Conservation (phyloP, 2,329 filamentous ascomycete species). For the Phaeoacremonium minimum region DNA sequence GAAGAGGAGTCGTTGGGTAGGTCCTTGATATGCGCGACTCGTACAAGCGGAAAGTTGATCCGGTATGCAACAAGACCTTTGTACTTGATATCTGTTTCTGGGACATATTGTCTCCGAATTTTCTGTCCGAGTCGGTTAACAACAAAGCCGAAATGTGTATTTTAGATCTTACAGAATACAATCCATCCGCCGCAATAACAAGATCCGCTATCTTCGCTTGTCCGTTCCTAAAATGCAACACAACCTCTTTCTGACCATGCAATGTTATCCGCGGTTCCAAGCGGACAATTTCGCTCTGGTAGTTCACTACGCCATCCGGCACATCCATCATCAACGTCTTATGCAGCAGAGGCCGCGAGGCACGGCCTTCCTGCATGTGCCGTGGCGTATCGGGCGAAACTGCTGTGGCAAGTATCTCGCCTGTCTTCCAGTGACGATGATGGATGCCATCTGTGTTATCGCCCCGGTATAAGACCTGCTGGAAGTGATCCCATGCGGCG, state of each 20-base stretch:
- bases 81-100: slow-evolving; percentile 3
- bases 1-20: slow-evolving; percentile 7
- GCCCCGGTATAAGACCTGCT: slow-evolving; percentile 6
- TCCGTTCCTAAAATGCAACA: slow-evolving; percentile 3
- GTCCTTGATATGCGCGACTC: slow-evolving; percentile 3
- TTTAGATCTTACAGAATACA: slow-evolving; percentile 8
- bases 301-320: slow-evolving; percentile 4
- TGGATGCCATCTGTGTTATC: slow-evolving; percentile 4
- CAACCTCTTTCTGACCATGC: background rate
- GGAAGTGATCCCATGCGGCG: slow-evolving; percentile 2
- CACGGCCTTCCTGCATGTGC: slow-evolving; percentile 7
- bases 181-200: slow-evolving; percentile 7
- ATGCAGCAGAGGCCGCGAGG: slow-evolving; percentile 2
- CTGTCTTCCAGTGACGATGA: slow-evolving; percentile 6
- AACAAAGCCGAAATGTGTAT: no score
- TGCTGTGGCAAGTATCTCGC: slow-evolving; percentile 6
- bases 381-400: slow-evolving; percentile 7
- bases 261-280: background rate
- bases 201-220: slow-evolving; percentile 2
- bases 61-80: slow-evolving; percentile 7
- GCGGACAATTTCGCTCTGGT: slow-evolving; percentile 1
- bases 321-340: slow-evolving; percentile 8
- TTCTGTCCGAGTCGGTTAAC: slow-evolving; percentile 3
- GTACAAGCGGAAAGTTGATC: slow-evolving; percentile 4
- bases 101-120: slow-evolving; percentile 5